Evolutionary conservation across 2,329 filamentous ascomycete species (phyloP).

Genomic region (Cercospora nicotianae): DNA sequence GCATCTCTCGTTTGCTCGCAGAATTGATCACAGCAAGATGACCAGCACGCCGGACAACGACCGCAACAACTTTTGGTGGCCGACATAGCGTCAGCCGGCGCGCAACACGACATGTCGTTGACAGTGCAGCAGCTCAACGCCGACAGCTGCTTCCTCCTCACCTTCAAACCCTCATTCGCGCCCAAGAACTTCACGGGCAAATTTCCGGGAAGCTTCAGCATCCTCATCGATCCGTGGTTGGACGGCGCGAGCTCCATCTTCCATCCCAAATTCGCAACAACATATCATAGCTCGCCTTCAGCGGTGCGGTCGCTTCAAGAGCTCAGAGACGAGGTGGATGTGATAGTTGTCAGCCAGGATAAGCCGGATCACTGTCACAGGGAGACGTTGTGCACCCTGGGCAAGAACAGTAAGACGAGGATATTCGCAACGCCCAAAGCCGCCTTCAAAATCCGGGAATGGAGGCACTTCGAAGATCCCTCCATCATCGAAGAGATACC

Average conservation of each 20-base stretch:
- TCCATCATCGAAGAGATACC: conserved; percentile 45
- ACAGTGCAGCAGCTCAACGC: conserved; percentile 64
- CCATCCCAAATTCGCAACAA: conserved; percentile 61
- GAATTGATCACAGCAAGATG: conserved; percentile 12
- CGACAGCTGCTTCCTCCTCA: conserved; percentile 65
- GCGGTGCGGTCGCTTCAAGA: conserved; percentile 60
- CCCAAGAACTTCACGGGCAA: conserved; percentile 41
- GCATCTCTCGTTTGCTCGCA: neutral
- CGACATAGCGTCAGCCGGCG: neutral
- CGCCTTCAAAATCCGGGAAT: conserved; percentile 64
- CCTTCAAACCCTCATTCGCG: conserved; percentile 58
- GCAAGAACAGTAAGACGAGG: conserved; percentile 55
- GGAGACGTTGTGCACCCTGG: conserved; percentile 65
- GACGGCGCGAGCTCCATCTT: conserved; percentile 60
- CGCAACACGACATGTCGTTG: conserved; percentile 56
- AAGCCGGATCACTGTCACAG: conserved; percentile 71
- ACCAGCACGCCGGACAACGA: neutral
- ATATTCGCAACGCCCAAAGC: conserved; percentile 67
- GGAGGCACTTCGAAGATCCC: conserved; percentile 65
- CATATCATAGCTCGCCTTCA: conserved; percentile 56
- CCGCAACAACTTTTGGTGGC: neutral
- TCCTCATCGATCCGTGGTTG: conserved; percentile 73
- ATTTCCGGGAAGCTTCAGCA: conserved; percentile 58
- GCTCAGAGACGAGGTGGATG: conserved; percentile 53
- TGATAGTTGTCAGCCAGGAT: conserved; percentile 61